phyloP scores from a whole-genome alignment of 108 stramenopile species.

The Skeletonema menzelii region DNA sequence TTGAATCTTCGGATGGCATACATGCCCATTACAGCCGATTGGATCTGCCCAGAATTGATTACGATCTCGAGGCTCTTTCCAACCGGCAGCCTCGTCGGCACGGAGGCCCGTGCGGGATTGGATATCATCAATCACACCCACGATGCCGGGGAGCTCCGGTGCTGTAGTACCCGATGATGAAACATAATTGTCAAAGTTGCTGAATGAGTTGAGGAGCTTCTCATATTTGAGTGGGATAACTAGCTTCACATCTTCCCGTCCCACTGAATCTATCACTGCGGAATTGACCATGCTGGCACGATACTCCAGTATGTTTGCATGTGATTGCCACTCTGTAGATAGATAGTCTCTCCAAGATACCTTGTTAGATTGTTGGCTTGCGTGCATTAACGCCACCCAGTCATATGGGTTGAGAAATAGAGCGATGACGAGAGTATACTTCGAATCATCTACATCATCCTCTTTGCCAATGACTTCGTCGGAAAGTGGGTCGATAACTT shows the following conservation, averaged over 20 bases:
- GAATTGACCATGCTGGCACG: constrained; percentile 55
- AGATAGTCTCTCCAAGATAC: constrained; percentile 33
- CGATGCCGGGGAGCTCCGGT: constrained; percentile 25
- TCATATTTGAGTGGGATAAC: constrained; percentile 48
- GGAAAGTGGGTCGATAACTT: constrained; percentile 2
- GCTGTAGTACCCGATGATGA: not conserved
- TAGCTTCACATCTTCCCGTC: constrained; percentile 53
- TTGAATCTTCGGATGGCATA: constrained; percentile 20
- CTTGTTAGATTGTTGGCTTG: constrained; percentile 1
- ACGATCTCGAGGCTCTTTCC: constrained; percentile 49
- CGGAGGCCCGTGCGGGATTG: constrained; percentile 31
- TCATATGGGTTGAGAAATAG: constrained; percentile 54
- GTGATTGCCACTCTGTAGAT: constrained; percentile 19
- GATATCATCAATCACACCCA: constrained; percentile 41
- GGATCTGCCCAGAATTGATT: constrained; percentile 48
- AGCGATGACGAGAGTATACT: constrained; percentile 34
- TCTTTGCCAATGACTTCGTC: not conserved
- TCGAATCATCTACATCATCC: not conserved
- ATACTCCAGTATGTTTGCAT: constrained; percentile 50
- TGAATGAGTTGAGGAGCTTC: constrained; percentile 39
- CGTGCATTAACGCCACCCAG: constrained; percentile 60
- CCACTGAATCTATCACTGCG: constrained; percentile 41
- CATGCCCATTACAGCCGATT: constrained; percentile 34
- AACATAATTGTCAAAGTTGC: not conserved
- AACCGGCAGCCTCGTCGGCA: constrained; percentile 50